Evolutionary conservation across 1,284 basidiomycete species (phyloP).

Genomic region (Papiliotrema laurentii): DNA sequence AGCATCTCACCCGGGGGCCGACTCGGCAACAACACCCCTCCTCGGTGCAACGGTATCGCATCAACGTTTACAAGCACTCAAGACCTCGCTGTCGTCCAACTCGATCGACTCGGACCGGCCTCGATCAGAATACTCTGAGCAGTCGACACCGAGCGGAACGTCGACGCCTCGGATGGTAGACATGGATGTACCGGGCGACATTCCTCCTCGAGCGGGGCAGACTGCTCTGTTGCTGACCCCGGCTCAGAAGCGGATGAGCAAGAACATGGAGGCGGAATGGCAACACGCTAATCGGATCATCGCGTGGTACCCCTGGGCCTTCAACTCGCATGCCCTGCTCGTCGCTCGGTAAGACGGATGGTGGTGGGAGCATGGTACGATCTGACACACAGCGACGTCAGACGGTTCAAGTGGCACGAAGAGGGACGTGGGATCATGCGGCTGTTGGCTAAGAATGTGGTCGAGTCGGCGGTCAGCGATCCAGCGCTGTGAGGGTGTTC

Average conservation of each 20-base stretch:
- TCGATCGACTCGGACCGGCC: background rate
- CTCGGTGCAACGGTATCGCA: background rate
- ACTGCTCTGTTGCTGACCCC: constrained; percentile 26
- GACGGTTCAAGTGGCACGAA: constrained; percentile 27
- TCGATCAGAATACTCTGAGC: background rate
- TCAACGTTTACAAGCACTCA: background rate
- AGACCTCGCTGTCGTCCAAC: background rate
- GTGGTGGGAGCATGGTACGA: background rate
- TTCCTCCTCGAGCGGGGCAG: background rate
- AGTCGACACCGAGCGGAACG: background rate
- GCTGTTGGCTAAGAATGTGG: constrained; percentile 22
- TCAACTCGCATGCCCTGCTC: constrained; percentile 38
- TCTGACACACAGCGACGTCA: constrained; percentile 3
- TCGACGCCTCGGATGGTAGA: constrained; percentile 2
- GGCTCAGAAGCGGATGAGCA: constrained; percentile 30
- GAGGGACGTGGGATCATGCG: constrained; percentile 29
- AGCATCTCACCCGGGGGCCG: background rate
- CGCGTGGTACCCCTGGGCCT: constrained; percentile 41
- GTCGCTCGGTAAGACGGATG: constrained; percentile 29
- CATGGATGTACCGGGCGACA: background rate
- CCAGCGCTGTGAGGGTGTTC: no score
- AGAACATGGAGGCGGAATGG: constrained; percentile 20
- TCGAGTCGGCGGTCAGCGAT: no score
- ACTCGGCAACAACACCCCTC: background rate
- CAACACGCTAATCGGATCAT: constrained; percentile 35